Evolutionary conservation across 2,329 filamentous ascomycete species (phyloP).

Genomic region (Macrophomina tecta): DNA sequence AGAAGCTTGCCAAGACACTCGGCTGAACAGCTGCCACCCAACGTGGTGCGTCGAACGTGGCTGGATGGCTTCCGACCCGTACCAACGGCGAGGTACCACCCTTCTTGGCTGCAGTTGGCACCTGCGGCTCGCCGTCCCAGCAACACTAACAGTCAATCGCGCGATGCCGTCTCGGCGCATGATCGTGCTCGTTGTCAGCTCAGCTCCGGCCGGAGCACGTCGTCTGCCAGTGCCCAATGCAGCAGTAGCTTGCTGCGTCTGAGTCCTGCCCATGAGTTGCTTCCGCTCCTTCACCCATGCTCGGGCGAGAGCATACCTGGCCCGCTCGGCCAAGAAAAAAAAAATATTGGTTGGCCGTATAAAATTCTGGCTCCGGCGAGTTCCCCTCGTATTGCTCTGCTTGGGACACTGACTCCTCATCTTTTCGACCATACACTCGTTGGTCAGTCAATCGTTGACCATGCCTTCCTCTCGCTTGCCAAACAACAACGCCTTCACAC

Average conservation of each 20-base stretch:
- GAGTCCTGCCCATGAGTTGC: slow-evolving; percentile 9
- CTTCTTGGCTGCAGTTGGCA: neutral
- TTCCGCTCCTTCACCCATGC: neutral
- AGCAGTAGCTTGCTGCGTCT: slow-evolving; percentile 7
- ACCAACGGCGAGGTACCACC: slow-evolving; percentile 6
- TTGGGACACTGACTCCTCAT: slow-evolving; percentile 20
- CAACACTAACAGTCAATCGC: neutral
- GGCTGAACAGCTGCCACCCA: slow-evolving; percentile 10
- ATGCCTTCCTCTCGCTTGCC: slow-evolving; percentile 18
- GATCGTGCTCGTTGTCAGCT: slow-evolving; percentile 10
- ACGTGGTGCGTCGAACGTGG: slow-evolving; percentile 20
- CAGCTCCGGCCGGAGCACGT: slow-evolving; percentile 12
- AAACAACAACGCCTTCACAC: neutral
- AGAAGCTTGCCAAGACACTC: slow-evolving; percentile 18
- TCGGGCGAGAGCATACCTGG: neutral
- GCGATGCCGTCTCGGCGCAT: slow-evolving; percentile 19
- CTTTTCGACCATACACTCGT: neutral
- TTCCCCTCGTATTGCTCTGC: neutral
- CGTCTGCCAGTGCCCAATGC: neutral
- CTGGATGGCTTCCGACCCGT: slow-evolving; percentile 19
- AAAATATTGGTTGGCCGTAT: neutral
- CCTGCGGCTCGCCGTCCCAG: neutral
- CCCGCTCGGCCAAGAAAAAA: neutral
- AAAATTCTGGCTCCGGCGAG: slow-evolving; percentile 13
- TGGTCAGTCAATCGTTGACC: slow-evolving; percentile 10